phyloP scores from a whole-genome alignment of 129 eudicot species.

The Rutidosis leptorrhynchoides region DNA sequence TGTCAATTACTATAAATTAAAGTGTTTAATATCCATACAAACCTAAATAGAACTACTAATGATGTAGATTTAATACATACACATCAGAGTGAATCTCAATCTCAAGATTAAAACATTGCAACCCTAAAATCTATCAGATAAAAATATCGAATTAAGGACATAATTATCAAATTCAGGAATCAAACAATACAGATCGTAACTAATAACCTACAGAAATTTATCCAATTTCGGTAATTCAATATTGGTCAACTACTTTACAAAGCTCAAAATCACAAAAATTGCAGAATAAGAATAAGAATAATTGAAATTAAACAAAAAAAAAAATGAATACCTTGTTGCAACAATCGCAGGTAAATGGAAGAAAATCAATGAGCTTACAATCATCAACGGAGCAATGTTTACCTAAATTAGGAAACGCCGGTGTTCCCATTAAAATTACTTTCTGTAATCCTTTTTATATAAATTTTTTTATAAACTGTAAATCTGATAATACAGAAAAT shows the following conservation, averaged over 20 bases:
- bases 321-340: constrained; percentile 53
- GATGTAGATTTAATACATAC: not conserved
- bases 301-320: not conserved
- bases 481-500: not conserved
- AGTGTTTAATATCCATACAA: not conserved
- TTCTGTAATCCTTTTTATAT: not conserved
- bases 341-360: constrained; percentile 95
- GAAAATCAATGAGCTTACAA: constrained; percentile 86
- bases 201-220: not conserved
- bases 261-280: not conserved
- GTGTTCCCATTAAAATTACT: constrained; percentile 67
- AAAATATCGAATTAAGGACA: not conserved
- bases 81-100: constrained; percentile 1
- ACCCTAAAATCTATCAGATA: not conserved
- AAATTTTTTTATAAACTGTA: not conserved
- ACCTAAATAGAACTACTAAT: not conserved
- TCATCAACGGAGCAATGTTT: constrained; percentile 84
- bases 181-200: constrained; percentile 8
- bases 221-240: not conserved
- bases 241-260: not conserved
- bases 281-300: not conserved
- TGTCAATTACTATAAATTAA: too few relatives aligned
- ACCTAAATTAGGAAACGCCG: constrained; percentile 87
- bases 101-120: constrained; percentile 2
- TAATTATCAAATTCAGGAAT: constrained; percentile 9